These are phyloP conservation scores for Sugiyamaella japonica DNA, from an alignment of 1,139 yeast species.

Conservation along the genomic window DNA sequence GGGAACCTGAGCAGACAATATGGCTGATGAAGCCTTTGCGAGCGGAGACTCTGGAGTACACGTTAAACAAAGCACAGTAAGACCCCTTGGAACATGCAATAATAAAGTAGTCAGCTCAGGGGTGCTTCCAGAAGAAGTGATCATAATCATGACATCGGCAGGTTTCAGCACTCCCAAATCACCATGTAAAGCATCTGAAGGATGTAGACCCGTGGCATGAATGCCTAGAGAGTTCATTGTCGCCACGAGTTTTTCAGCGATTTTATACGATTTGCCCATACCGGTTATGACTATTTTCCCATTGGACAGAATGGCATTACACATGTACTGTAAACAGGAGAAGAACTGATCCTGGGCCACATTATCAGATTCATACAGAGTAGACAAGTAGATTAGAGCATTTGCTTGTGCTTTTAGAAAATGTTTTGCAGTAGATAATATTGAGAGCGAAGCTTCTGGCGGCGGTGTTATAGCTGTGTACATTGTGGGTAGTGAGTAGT, in stretches of 20 bases:
- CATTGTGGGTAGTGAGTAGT: conserved; percentile 11
- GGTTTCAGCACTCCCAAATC: conserved; percentile 73
- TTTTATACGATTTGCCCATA: conserved; percentile 80
- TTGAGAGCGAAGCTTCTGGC: conserved; percentile 31
- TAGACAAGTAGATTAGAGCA: conserved; percentile 47
- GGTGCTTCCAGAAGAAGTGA: conserved; percentile 82
- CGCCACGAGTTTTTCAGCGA: conserved; percentile 75
- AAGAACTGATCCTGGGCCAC: conserved; percentile 54
- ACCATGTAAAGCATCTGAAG: conserved; percentile 88
- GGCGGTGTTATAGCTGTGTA: conserved; percentile 19
- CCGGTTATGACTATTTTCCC: conserved; percentile 79
- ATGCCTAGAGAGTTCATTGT: conserved; percentile 79
- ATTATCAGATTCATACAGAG: conserved; percentile 45
- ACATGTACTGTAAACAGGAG: conserved; percentile 53
- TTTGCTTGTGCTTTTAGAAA: conserved; percentile 51
- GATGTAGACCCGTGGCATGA: conserved; percentile 68
- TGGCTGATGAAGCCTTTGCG: conserved; percentile 50
- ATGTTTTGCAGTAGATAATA: conserved; percentile 36
- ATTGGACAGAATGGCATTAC: conserved; percentile 49
- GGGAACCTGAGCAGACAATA: conserved; percentile 67
- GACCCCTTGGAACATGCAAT: conserved; percentile 55
- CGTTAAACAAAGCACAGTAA: conserved; percentile 65
- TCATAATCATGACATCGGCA: conserved; percentile 62
- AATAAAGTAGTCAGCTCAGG: conserved; percentile 66
- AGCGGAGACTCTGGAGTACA: conserved; percentile 52